phyloP scores from a whole-genome alignment of 139 green algal species.

The Picochlorum sp. region DNA sequence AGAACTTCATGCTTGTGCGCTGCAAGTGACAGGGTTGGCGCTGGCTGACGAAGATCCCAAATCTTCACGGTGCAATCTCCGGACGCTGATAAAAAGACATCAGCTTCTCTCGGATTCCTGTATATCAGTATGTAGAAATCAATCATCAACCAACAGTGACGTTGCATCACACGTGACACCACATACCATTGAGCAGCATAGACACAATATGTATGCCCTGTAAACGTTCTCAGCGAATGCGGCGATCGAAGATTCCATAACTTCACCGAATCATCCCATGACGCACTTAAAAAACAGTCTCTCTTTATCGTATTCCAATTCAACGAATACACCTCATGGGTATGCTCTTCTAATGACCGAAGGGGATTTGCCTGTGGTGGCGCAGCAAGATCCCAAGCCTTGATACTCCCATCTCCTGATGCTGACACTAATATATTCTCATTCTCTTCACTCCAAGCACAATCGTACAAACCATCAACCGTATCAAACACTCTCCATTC shows the following conservation, averaged over 20 bases:
- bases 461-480: constrained; percentile 93
- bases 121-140: no score
- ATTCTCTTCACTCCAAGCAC: constrained; percentile 89
- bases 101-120: constrained; percentile 67
- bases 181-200: constrained; percentile 82
- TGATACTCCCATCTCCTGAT: constrained; percentile 88
- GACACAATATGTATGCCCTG: constrained; percentile 93
- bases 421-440: constrained; percentile 88
- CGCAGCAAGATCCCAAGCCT: constrained; percentile 78
- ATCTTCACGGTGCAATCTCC: constrained; percentile 78
- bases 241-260: constrained; percentile 69
- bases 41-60: constrained; percentile 77
- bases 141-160: no score
- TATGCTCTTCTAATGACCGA: constrained; percentile 78
- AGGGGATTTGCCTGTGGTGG: constrained; percentile 78
- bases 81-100: constrained; percentile 73
- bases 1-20: constrained; percentile 77
- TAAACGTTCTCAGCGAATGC: constrained; percentile 62
- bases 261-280: constrained; percentile 95
- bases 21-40: constrained; percentile 65
- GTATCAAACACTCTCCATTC: constrained; percentile 86
- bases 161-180: background rate
- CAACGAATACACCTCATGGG: constrained; percentile 77
- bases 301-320: constrained; percentile 80
- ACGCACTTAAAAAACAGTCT: constrained; percentile 80